Base-by-base conservation (phyloP, 768 basidiomycete species). In the Tylopilus intermedius region DNA sequence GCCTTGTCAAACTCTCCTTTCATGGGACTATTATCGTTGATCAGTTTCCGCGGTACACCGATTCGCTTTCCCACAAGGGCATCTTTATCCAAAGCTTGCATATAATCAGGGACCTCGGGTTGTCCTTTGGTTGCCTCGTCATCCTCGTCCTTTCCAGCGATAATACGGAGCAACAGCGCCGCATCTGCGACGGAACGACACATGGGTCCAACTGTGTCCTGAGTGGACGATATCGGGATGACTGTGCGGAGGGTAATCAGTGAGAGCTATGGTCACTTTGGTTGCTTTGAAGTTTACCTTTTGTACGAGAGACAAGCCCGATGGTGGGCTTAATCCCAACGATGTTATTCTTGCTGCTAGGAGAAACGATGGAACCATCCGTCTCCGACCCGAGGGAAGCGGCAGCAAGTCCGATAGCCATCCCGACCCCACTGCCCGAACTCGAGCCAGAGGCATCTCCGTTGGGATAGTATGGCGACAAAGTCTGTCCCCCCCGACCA, bases 191-290 rank as follows among this genome's bases (percentile, higher is more conserved):
- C 58, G 2, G 78, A 77, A 10, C 82, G 74, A 4, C 77, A 71
- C 62, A 84, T 76, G 0, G 83, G 81, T 0, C 83, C 83, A 3
- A 79, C 71, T 4, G 82, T 79, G 59, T 83, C 83, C 62, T 83
- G 81, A 55, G 81, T 73, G 10, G 64, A 67, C 1, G 80, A 82
- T 33, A 33, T 33, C 13, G 33, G 33, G 10, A 33, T 33, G 13
- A 33, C 33, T 33, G 13, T 2, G 33, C 38, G 30, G 24, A 9
- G 0, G 7, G 13, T 14, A 13, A 24, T 59, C 6, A 47, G 38
- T 13, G 21, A 29, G 13, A 5, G 3, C 5, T 42, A 39, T 14
- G 13, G 6, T 15, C 14, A 33, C 3, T 1, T 39, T 24, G 37
- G 37, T n/a, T 15, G 4, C 21, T 9, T 43, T 2, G 15, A 48